These are phyloP conservation scores for Kitagawia praeruptora DNA, from an alignment of 129 eudicot genomes.

Conservation along the genomic window DNA sequence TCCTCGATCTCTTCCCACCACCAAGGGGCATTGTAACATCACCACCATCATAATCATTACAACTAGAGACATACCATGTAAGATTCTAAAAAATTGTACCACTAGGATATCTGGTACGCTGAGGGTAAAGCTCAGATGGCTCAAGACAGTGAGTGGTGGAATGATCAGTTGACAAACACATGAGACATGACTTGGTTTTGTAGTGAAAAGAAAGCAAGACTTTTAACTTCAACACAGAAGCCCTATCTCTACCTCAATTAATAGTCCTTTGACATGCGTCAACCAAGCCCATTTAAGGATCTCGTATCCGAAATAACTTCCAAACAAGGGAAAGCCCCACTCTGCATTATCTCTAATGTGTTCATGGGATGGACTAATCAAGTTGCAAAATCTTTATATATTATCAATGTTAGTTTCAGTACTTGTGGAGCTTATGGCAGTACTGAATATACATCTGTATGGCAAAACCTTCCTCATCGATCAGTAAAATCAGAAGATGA, in stretches of 20 bases:
- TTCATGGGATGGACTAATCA: slow-evolving; percentile 64
- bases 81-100: no score
- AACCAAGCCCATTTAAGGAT: slow-evolving; percentile 18
- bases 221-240: slow-evolving; percentile 55
- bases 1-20: no score
- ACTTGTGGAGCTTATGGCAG: slow-evolving; percentile 86
- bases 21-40: no score
- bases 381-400: slow-evolving; percentile 32
- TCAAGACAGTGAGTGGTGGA: no score
- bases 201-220: no score
- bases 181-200: not conserved
- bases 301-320: slow-evolving; percentile 21
- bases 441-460: slow-evolving; percentile 44
- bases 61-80: no score
- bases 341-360: slow-evolving; percentile 54
- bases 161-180: no score
- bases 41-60: no score
- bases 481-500: slow-evolving; percentile 2
- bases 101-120: no score
- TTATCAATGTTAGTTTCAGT: slow-evolving; percentile 33
- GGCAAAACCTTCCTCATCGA: slow-evolving; percentile 50
- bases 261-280: slow-evolving; percentile 42
- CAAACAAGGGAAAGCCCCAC: slow-evolving; percentile 20
- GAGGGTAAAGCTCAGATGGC: no score
- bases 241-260: slow-evolving; percentile 39